Conservation (phyloP, 129 eudicot species). For the Flaveria brownii region DNA sequence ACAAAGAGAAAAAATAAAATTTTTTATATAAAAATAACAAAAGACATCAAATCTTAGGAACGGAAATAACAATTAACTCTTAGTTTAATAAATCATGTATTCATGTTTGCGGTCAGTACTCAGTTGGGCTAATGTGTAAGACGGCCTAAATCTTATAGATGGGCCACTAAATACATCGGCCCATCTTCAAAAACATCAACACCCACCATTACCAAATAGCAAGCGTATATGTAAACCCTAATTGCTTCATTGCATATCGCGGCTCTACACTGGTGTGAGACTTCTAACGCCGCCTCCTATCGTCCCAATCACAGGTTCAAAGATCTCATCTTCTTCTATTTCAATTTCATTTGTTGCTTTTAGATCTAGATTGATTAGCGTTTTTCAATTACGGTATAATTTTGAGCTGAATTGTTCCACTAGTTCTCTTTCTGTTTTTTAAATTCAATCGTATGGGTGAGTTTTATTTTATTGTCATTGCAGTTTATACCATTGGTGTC, state of each 20-base stretch:
- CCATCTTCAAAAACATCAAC: neutral
- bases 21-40: no score
- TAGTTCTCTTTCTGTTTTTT: neutral
- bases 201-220: neutral
- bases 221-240: conserved; percentile 36
- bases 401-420: neutral
- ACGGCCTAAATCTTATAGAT: neutral
- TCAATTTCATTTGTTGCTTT: neutral
- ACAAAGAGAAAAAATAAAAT: no score
- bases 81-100: no score
- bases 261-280: conserved; percentile 14
- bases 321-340: neutral
- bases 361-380: neutral
- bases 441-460: neutral
- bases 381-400: neutral
- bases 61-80: no score
- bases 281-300: conserved; percentile 24
- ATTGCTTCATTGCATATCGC: neutral
- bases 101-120: neutral
- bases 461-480: neutral
- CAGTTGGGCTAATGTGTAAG: neutral
- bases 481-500: neutral
- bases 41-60: no score
- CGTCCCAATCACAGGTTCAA: conserved; percentile 22
- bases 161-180: neutral